Conservation (phyloP, 2,329 filamentous ascomycete genomes). For the Monilinia polystroma region DNA sequence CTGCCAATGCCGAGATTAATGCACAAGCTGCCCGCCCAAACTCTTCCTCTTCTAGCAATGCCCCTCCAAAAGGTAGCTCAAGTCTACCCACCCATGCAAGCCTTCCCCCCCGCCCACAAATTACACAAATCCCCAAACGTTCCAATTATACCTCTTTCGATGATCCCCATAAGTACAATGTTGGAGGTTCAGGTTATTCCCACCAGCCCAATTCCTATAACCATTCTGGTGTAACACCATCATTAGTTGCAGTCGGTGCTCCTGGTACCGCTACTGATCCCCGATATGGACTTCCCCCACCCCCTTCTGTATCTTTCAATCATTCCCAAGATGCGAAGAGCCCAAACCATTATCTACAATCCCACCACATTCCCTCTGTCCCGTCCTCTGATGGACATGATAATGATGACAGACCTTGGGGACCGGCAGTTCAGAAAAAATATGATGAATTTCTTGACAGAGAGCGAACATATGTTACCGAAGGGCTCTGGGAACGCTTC, state of each 20-base stretch:
- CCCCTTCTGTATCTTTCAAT: conserved; percentile 39
- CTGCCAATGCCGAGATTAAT: conserved; percentile 42
- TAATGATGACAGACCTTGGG: conserved; percentile 40
- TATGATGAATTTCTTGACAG: conserved; percentile 73
- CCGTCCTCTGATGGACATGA: conserved; percentile 36
- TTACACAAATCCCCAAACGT: conserved; percentile 33
- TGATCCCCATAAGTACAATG: conserved; percentile 40
- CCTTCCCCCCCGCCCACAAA: conserved; percentile 41
- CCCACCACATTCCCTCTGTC: conserved; percentile 29
- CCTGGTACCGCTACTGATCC: conserved; percentile 40
- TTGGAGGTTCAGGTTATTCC: conserved; percentile 34
- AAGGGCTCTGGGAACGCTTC: conserved; percentile 80
- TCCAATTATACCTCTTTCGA: conserved; percentile 31
- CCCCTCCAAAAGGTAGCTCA: conserved; percentile 31
- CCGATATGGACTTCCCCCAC: conserved; percentile 40
- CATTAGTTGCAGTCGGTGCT: conserved; percentile 39
- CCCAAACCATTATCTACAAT: conserved; percentile 31
- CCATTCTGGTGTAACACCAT: conserved; percentile 36
- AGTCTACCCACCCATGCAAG: conserved; percentile 40
- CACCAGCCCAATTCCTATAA: conserved; percentile 37
- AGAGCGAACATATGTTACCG: conserved; percentile 72
- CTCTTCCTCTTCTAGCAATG: conserved; percentile 31
- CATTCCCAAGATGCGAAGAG: conserved; percentile 30
- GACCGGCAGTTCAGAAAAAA: conserved; percentile 57
- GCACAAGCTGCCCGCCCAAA: conserved; percentile 31